Base-by-base conservation (phyloP, 1,139 yeast genomes). In the Pneumocystis oryctolagi region DNA sequence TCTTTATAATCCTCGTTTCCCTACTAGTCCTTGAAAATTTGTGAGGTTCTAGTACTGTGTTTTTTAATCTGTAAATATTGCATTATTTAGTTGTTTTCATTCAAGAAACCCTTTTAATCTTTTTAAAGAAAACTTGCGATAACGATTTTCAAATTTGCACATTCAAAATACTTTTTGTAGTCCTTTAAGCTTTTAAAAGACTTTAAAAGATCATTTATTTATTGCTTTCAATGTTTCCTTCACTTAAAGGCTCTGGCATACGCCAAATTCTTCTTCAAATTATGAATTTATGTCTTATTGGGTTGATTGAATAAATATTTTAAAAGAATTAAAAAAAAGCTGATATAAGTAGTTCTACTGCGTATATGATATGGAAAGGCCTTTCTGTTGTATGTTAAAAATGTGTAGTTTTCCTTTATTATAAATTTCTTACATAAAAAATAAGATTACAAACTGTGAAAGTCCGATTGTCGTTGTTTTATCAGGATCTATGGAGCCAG, bases 401-500 rank as follows among this genome's bases (percentile, higher is more conserved):
- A 14, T 25, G 30, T 12, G 3, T 25, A 9, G n/a, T n/a, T n/a
- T n/a, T n/a, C n/a, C n/a, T 47, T 9, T 25, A 18, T 12, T 25
- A 4, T 25, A 25, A 9, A 47, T 47, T 47, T 9, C 31, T 47
- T 25, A 47, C 30, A n/a, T n/a, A n/a, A n/a, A 30, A 30, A 39
- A 39, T 57, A 78, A 92, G 4, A 78, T 85, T 1, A 80, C 96
- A 32, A 84, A 89, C 74, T 84, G 96, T 0, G 86, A 88, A 67
- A 88, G 97, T 1, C 99, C 99, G 20, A 84, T 92, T 56, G 98
- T 94, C 55, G 98, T 92, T 53, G 99, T 92, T 14, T 81, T 92
- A 60, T 89, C 97, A 1, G 99, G 98, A 5, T 92, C 97, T 1
- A 92, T 92, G 99, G 98, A 94, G 73, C 99, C 99, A 0, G 98